Percentiles rank a stretch among this genome's conserved stretches.
Evolutionary conservation across 1,284 basidiomycete genomes (phyloP).

Genomic region (Pterula multifida): DNA sequence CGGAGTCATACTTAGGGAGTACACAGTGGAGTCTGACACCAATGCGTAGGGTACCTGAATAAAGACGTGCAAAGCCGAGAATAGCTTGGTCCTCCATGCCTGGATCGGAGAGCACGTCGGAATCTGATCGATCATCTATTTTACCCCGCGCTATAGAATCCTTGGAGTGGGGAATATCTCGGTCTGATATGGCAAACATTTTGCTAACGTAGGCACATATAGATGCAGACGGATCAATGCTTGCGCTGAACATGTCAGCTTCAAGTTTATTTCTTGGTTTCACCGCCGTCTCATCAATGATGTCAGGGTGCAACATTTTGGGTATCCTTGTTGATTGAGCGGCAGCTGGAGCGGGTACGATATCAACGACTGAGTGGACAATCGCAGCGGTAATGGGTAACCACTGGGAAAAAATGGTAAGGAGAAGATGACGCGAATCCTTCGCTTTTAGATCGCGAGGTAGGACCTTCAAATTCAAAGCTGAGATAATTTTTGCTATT

Average conservation of each 20-base stretch:
- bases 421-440: conserved; percentile 77
- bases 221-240: conserved; percentile 42
- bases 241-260: conserved; percentile 68
- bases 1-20: conserved; percentile 82
- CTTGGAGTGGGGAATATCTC: conserved; percentile 81
- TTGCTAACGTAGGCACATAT: conserved; percentile 93
- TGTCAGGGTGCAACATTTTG: conserved; percentile 85
- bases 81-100: conserved; percentile 45
- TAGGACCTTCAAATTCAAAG: conserved; percentile 76
- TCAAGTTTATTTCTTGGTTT: conserved; percentile 74
- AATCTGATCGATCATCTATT: conserved; percentile 31
- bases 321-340: conserved; percentile 84
- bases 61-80: conserved; percentile 89
- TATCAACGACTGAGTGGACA: conserved; percentile 86
- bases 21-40: conserved; percentile 64
- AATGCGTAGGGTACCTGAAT: conserved; percentile 73
- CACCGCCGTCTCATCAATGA: conserved; percentile 36
- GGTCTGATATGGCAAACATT: conserved; percentile 86
- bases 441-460: conserved; percentile 90
- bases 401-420: conserved; percentile 92
- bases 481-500: conserved; percentile 78
- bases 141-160: conserved; percentile 72
- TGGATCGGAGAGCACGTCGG: conserved; percentile 12
- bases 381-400: conserved; percentile 88
- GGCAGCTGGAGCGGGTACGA: conserved; percentile 77